phyloP scores from a whole-genome alignment of 495 filamentous ascomycete genomes.

The Xylaria castorea region DNA sequence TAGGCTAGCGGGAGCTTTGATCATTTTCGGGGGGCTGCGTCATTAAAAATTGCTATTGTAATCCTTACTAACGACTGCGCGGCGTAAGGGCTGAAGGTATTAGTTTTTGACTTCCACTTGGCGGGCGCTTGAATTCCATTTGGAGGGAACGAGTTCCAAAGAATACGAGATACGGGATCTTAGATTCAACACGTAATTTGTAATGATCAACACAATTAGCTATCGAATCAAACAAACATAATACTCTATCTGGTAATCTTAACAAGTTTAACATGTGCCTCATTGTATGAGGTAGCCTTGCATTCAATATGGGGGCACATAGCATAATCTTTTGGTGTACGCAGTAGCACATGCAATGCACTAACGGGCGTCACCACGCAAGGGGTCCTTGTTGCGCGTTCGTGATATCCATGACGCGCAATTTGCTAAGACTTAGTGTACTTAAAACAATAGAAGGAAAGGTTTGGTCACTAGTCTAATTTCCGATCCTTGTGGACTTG shows the following conservation, averaged over 20 bases:
- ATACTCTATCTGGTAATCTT: not conserved
- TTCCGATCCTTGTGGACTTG: conserved; percentile 1
- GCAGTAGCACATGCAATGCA: not conserved
- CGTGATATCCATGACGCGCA: not conserved
- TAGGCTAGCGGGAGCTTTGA: conserved; percentile 26
- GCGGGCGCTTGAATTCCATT: not conserved
- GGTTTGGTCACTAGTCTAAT: not conserved
- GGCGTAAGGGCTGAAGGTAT: conserved; percentile 12
- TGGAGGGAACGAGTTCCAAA: not conserved
- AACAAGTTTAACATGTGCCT: not conserved
- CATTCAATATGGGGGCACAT: not conserved
- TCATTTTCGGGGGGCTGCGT: conserved; percentile 30
- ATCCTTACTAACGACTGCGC: conserved; percentile 1
- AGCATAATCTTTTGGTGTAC: not conserved
- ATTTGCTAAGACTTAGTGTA: not conserved
- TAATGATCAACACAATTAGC: not conserved
- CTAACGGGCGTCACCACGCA: not conserved
- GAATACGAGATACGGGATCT: not conserved
- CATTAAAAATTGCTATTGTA: conserved; percentile 22
- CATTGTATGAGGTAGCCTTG: not conserved
- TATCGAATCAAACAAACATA: not conserved
- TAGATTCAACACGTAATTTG: not conserved
- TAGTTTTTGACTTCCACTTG: not conserved
- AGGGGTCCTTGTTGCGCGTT: not conserved
- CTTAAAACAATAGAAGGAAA: not conserved